Conservation (phyloP, 495 filamentous ascomycete species). For the Hypoxylon rickii region DNA sequence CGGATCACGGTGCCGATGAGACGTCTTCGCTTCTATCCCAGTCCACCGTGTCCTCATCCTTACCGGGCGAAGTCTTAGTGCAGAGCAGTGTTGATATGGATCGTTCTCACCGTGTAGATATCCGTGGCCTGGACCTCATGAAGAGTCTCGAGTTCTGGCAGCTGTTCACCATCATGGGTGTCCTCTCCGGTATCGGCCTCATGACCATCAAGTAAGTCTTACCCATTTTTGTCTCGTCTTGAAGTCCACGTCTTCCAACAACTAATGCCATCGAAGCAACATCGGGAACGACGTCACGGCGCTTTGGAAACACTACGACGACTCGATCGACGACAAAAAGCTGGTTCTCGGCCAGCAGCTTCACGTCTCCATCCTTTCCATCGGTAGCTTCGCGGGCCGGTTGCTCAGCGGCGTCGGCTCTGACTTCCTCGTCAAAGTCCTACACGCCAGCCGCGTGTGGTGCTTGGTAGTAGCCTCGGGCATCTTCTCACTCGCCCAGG, state of each 20-base stretch:
- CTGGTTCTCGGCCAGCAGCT: constrained; percentile 83
- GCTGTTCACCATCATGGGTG: constrained; percentile 79
- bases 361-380: constrained; percentile 90
- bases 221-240: background rate
- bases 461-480: constrained; percentile 76
- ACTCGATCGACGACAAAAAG: constrained; percentile 70
- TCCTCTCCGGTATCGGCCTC: constrained; percentile 88
- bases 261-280: too few relatives aligned
- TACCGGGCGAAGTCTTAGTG: constrained; percentile 53
- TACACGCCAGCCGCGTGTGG: constrained; percentile 84
- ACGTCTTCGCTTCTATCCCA: constrained; percentile 82
- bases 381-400: constrained; percentile 82
- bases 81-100: constrained; percentile 61
- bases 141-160: constrained; percentile 84
- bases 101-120: constrained; percentile 76
- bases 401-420: constrained; percentile 84
- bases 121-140: constrained; percentile 83
- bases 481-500: constrained; percentile 80
- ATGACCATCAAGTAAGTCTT: constrained; percentile 96
- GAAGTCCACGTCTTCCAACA: too few relatives aligned
- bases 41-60: constrained; percentile 44
- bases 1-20: constrained; percentile 66
- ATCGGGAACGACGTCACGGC: constrained; percentile 87
- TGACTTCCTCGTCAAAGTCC: constrained; percentile 80
- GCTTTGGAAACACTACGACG: constrained; percentile 83